Conservation (phyloP, 1,139 yeast genomes). For the Suhomyces maxii region DNA sequence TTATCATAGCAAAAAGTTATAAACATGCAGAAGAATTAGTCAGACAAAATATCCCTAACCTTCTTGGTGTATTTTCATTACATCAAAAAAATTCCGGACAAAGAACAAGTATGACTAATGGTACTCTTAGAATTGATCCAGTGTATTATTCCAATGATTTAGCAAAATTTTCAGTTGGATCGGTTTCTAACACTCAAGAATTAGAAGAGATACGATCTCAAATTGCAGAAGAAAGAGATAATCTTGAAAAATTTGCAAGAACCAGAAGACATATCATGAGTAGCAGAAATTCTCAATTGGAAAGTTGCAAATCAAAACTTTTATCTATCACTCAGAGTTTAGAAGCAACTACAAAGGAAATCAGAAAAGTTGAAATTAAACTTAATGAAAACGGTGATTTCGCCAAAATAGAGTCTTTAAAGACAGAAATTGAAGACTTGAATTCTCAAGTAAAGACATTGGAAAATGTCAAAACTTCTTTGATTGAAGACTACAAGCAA, state of each 20-base stretch:
- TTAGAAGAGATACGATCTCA: conserved; percentile 7
- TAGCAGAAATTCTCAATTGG: conserved; percentile 8
- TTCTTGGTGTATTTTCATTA: conserved; percentile 47
- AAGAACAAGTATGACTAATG: conserved; percentile 37
- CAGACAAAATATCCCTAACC: conserved; percentile 28
- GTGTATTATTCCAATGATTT: conserved; percentile 38
- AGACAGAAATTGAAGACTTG: conserved; percentile 31
- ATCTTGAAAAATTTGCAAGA: conserved; percentile 19
- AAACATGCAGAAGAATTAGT: conserved; percentile 49
- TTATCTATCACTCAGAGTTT: conserved; percentile 6
- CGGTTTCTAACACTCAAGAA: conserved; percentile 16
- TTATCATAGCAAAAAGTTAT: conserved; percentile 53
- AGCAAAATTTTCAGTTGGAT: conserved; percentile 28
- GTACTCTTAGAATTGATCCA: conserved; percentile 61
- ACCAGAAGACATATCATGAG: conserved; percentile 12
- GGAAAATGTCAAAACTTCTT: conserved; percentile 29
- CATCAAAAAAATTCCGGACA: conserved; percentile 44
- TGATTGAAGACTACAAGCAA: conserved; percentile 27
- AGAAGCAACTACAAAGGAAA: conserved; percentile 10
- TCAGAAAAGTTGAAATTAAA: conserved; percentile 26
- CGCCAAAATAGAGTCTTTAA: conserved; percentile 32
- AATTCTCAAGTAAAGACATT: conserved; percentile 27
- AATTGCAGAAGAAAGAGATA: conserved; percentile 16
- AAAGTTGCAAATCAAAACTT: conserved; percentile 7
- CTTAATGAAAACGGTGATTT: conserved; percentile 38